Base-by-base conservation (phyloP, 257 asterid species). In the Leonotis leonurus region DNA sequence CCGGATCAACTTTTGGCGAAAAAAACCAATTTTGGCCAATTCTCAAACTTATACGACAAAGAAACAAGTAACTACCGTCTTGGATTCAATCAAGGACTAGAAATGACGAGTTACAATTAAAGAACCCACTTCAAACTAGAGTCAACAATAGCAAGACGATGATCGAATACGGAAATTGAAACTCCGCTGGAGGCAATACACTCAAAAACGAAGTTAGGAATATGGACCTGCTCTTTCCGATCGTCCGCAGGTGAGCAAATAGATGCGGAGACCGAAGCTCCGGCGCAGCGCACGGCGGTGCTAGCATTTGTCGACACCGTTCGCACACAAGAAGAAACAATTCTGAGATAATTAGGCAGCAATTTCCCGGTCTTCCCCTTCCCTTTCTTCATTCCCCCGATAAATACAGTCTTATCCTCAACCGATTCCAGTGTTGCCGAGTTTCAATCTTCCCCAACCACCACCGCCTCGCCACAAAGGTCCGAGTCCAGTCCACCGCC, bases 251-350 rank as follows among this genome's bases (percentile, higher is more conserved):
- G 37, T 1, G 87, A 62, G 5, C 86, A 81, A 72, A 86, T 72
- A 50, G 94, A 79, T 51, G 91, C 80, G 39, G 95, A 83, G 50
- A 83, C 90, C 5, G 90, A 72, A 1, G 89, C 89, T 41, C 89
- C 79, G 33, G 90, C 90, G 21, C 88, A 79, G 52, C 91, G 88
- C 40, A 81, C 91, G 44, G 78, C 95, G 60, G 86, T 86, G 85
- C 79, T 75, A 59, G 95, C 95, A 79, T 83, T 81, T 56, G 88
- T 86, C 61, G 95, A 86, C 65, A 83, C 91, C 37, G 83, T 81
- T 64, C 50, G 83, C 60, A 86, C 77, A 68, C 95, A 86, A 27
- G 95, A 86, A 48, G 95, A 86, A 6, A 83, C 82, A 24, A 86
- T 83, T 39, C 86, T 79, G 68, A 82, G 68, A 1, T 91, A 81